Percentiles rank a stretch among this genome's conserved stretches.
These are phyloP conservation scores for Serendipita vermifera DNA, from an alignment of 768 basidiomycete genomes.

Conservation along the genomic window DNA sequence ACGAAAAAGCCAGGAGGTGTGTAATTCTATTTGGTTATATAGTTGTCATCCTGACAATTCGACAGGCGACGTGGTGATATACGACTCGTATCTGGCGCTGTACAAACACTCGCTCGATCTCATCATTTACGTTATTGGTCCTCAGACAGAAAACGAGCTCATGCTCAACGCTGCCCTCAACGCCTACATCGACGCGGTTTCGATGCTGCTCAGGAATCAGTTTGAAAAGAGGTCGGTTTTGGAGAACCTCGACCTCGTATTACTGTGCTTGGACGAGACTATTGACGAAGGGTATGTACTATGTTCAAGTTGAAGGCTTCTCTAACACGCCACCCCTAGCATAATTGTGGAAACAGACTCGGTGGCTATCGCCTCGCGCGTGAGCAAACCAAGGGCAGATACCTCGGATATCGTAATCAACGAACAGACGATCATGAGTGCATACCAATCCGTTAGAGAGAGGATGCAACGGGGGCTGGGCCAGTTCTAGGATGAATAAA, in stretches of 20 bases:
- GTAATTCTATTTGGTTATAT: slow-evolving; percentile 15
- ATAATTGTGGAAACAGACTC: slow-evolving; percentile 96
- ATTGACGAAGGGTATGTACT: slow-evolving; percentile 86
- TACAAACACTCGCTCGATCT: slow-evolving; percentile 94
- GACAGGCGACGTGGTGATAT: slow-evolving; percentile 85
- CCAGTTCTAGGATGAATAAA: slow-evolving; percentile 49
- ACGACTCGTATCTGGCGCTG: slow-evolving; percentile 78
- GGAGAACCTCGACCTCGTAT: slow-evolving; percentile 85
- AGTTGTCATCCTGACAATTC: neutral
- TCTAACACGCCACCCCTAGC: slow-evolving; percentile 28
- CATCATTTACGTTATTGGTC: slow-evolving; percentile 85
- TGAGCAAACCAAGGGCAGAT: slow-evolving; percentile 84
- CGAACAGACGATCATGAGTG: slow-evolving; percentile 90
- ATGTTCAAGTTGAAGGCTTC: neutral
- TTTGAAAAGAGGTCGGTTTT: slow-evolving; percentile 90
- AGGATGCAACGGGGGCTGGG: slow-evolving; percentile 73
- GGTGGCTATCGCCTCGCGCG: slow-evolving; percentile 87
- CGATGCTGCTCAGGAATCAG: slow-evolving; percentile 75
- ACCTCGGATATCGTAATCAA: slow-evolving; percentile 96
- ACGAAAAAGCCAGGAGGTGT: slow-evolving; percentile 87
- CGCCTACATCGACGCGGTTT: slow-evolving; percentile 76
- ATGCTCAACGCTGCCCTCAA: slow-evolving; percentile 81
- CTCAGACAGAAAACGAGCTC: slow-evolving; percentile 82
- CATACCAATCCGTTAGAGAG: slow-evolving; percentile 81
- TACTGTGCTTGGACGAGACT: slow-evolving; percentile 91